Evolutionary conservation across 495 filamentous ascomycete genomes (phyloP), one percentile per base, ranked within the genome.

Genomic region (Penicillium cosmopolitanum): DNA sequence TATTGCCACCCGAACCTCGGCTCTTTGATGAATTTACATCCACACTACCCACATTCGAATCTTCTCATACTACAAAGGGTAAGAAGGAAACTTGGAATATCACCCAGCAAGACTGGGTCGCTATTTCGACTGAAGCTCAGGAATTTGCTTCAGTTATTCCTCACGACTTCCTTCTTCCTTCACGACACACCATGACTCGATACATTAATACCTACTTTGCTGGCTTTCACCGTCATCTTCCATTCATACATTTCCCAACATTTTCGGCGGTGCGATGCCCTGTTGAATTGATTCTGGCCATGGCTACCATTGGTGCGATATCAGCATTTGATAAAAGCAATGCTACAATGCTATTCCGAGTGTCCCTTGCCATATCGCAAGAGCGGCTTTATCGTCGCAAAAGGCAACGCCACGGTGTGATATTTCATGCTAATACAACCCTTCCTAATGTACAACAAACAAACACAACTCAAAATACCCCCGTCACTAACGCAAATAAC

Each of bases 271-370:
- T 55, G 16, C 23, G 53, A 23, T 58, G 31, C 34, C 50, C 63
- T 28, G 33, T 60, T n/a, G 67, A 68, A 38, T n/a, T 66, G 4
- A 12, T 63, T 11, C 44, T 70, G 12, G 65, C 53, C 33, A 61
- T 66, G 46, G 67, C 63, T 8, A 55, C 63, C 2, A 56, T 62
- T 10, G 67, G 67, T 9, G 46, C 63, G 28, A 50, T 58, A 31
- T 68, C 59, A 28, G 72, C 81, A 3, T 85, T 85, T 55, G 83
- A 85, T 51, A 78, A 13, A 7, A 43, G 43, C 3, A 62, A 57
- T 15, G 35, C 59, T 11, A 50, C 56, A 7, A 40, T 51, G 38
- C 25, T 62, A 10, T 62, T 60, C 44, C 53, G 50, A 6, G 55
- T 58, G 38, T 56, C 61, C 7, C 53, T 52, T 21, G 51, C 61